Evolutionary conservation across 2,329 filamentous ascomycete species (phyloP), one percentile per base, ranked within the genome.

Genomic region (Alternaria ethzedia): DNA sequence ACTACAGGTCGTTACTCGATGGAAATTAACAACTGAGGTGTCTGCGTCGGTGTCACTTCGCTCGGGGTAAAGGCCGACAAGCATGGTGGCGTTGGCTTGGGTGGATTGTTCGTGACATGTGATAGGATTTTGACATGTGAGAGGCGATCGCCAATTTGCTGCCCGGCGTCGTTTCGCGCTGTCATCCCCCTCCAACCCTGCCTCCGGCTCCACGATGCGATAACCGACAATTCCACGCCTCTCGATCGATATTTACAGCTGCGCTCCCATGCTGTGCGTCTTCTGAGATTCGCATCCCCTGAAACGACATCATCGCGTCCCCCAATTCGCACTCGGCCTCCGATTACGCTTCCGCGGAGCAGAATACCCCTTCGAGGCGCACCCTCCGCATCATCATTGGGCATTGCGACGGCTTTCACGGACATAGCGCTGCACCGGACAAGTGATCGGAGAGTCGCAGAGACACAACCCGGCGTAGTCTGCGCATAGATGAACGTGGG

Each of bases 51-150:
- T 10, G 44, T 28, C 32, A 25, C 17, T 21, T 41, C 17, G 57
- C 51, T 36, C 59, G 30, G 28, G 49, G 47, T 41, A 54, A 32
- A 25, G 32, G 65, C 60, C 67, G 64, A 66, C 63, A 55, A 58
- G 61, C 51, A 57, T 52, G 55, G 65, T 60, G 68, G 65, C 63
- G 63, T 63, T 63, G 41, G 63, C 50, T 28, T 67, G 65, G 69
- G 64, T 65, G 63, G 59, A 59, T 54, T 63, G 62, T 23, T 58
- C 54, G 61, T 59, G 52, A 61, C 69, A 70, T 70, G 68, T 71
- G 68, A 72, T 66, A 65, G 59, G 59, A 67, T 57, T 45, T 41
- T 71, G 63, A 66, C 68, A 72, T 71, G 70, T 72, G 70, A 72
- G 65, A 70, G 25, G 56, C 62, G 60, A 59, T 59, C 55, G 63